Base-by-base conservation (phyloP, 495 filamentous ascomycete genomes). In the Penicillium goetzii region DNA sequence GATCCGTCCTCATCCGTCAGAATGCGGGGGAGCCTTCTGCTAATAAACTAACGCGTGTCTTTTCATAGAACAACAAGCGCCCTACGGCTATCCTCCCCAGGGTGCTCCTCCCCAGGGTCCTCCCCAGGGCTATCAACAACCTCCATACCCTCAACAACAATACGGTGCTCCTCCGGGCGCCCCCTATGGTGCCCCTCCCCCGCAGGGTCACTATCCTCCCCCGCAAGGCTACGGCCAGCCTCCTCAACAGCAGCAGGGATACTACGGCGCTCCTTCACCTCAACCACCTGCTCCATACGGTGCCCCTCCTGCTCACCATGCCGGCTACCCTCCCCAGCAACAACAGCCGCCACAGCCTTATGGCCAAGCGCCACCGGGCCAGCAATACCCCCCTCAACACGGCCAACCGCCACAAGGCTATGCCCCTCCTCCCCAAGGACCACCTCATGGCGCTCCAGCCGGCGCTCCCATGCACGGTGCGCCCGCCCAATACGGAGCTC, bases 81-180 rank as follows among this genome's bases (percentile, higher is more conserved):
- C 65, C 38, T 78, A 80, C 60, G 73, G 69, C 28, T 72, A 72
- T 14, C 75, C 78, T 59, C 72, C 74, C 1, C 69, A 73, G 36
- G 78, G 75, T 26, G 67, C 71, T 41, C 58, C 58, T 23, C 30
- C 58, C 6, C 54, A 32, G 7, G 32, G 32, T 52, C 74, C 73
- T 43, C 72, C 73, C 23, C 72, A 76, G 47, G 74, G 75, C 52
- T 74, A 74, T 58, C 76, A 72, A 11, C 70, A 73, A 51, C 63
- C 63, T 32, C 65, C 56, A 2, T 67, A 72, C 21, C 69, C 69
- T 21, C 65, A 56, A 23, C 50, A 69, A 28, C 79, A 73, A 25
- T 68, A 65, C 50, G 65, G 67, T 40, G 64, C 65, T 14, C 69
- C 69, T 57, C 65, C 59, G 14, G 68, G 68, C 15, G 69, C 68